Evolutionary conservation across 108 stramenopile species (phyloP), one percentile per base, ranked within the genome.

Genomic region (Mediolabrus comicus): DNA sequence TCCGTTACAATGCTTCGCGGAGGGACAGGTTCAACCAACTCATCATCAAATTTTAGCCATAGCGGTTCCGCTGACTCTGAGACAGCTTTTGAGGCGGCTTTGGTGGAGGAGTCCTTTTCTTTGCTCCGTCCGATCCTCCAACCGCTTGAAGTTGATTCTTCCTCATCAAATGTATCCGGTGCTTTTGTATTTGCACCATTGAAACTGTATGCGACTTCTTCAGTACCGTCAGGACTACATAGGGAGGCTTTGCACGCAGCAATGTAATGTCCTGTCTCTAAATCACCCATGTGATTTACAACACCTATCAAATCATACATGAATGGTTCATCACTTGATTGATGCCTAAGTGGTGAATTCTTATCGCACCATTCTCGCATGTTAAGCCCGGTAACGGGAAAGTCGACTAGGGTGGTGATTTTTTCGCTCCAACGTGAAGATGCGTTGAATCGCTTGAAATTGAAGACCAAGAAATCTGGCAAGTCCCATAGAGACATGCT

Each of bases 211-310:
- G 87, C 89, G 22, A 92, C 92, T 68, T 94, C 95, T 80, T 96
- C 94, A 35, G 72, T 75, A 25, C 95, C 97, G 39, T 94, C 93
- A 34, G 77, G 67, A 60, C 89, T 78, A 53, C 95, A 96, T 1
- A 88, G 68, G 26, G 91, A 87, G 30, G 92, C 94, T 56, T 92
- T 91, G 76, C 95, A 97, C 52, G 75, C 82, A 3, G 98, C 94
- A n/a, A 97, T 93, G 67, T 99, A 99, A 77, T 99, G 98, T 2
- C 98, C 98, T 19, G 97, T 95, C 0, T 88, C 92, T 82, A 98
- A 92, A 9, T 96, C 89, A 13, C 98, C 98, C 66, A 96, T 83
- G 74, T 99, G 98, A 84, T 98, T 98, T 28, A 95, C 73, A 17
- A 98, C 97, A 19, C 89, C 97, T 69, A 95, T 85, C 35, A 97